These are phyloP conservation scores for Platanthera zijinensis DNA, from an alignment of 106 monocot species.

Conservation along the genomic window DNA sequence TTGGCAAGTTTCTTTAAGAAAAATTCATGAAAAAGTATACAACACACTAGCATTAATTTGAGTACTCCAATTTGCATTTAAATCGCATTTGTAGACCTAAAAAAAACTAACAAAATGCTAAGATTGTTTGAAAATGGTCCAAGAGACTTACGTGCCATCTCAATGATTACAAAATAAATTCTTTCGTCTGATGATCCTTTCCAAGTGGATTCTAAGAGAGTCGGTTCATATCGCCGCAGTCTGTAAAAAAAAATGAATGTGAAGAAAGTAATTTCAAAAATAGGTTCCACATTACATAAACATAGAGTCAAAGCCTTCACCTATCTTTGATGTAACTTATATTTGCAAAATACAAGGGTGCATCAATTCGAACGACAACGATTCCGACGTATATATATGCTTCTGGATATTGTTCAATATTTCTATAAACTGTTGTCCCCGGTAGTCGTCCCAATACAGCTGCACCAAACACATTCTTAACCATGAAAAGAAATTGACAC, in stretches of 20 bases:
- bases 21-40: neutral
- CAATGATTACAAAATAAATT: conserved; percentile 83
- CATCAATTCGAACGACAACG: conserved; percentile 87
- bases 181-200: conserved; percentile 74
- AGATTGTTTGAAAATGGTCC: neutral
- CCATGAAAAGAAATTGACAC: neutral
- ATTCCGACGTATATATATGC: conserved; percentile 90
- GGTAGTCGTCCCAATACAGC: conserved; percentile 94
- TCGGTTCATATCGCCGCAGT: conserved; percentile 84
- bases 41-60: neutral
- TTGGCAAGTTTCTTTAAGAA: neutral
- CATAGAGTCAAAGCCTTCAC: conserved; percentile 18
- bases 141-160: conserved; percentile 87
- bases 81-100: neutral
- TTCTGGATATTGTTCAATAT: conserved; percentile 86
- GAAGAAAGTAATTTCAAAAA: neutral
- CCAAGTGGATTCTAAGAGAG: conserved; percentile 32
- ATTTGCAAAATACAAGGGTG: conserved; percentile 98
- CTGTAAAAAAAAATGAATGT: conserved; percentile 25
- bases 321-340: conserved; percentile 97
- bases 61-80: neutral
- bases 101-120: neutral
- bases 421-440: conserved; percentile 94
- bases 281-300: neutral
- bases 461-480: conserved; percentile 20